Conservation (phyloP, 1,284 basidiomycete genomes). For the Mycena sp. region DNA sequence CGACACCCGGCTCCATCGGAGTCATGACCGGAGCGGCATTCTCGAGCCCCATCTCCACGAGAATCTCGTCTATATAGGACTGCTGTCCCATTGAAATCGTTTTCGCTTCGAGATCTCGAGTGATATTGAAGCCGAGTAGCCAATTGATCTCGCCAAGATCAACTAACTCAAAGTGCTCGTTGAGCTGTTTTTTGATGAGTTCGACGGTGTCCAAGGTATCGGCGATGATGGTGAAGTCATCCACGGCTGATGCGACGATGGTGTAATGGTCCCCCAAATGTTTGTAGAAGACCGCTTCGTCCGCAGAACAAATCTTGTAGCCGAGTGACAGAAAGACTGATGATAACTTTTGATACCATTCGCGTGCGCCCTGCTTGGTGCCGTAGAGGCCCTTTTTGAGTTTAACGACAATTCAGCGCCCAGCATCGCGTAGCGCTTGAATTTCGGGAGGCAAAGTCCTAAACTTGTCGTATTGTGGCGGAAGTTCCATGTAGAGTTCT, state of each 20-base stretch:
- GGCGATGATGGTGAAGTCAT: constrained; percentile 44
- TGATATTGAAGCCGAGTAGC: constrained; percentile 39
- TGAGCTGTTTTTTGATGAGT: constrained; percentile 34
- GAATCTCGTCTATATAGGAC: constrained; percentile 38
- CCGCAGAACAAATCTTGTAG: not conserved
- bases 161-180: constrained; percentile 37
- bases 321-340: not conserved
- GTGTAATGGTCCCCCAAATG: constrained; percentile 14
- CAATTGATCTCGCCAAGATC: constrained; percentile 41
- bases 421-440: constrained; percentile 1
- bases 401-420: constrained; percentile 7
- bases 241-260: constrained; percentile 42
- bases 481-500: constrained; percentile 49
- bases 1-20: constrained; percentile 30
- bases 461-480: constrained; percentile 37
- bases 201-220: constrained; percentile 26
- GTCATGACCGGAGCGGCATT: constrained; percentile 29
- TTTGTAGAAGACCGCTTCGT: constrained; percentile 16
- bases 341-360: constrained; percentile 6
- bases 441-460: not conserved
- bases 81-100: constrained; percentile 40
- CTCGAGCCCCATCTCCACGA: constrained; percentile 32
- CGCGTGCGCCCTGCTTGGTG: constrained; percentile 13
- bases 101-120: constrained; percentile 23
- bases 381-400: constrained; percentile 2